These are phyloP conservation scores for Myxozyma geophila DNA, from an alignment of 805 yeast species.

Conservation along the genomic window DNA sequence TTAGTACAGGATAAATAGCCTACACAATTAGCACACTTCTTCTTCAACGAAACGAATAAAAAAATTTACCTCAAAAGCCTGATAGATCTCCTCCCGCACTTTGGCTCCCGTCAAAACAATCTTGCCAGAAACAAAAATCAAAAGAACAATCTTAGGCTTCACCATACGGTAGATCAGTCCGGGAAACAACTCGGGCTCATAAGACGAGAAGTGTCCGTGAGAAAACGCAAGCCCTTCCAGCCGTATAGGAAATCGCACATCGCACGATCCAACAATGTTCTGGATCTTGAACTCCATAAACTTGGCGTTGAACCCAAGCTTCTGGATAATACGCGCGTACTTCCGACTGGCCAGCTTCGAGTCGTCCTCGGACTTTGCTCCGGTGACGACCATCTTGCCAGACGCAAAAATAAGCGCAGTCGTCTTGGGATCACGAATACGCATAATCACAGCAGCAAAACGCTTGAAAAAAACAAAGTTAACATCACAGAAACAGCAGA, in stretches of 20 bases:
- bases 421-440: conserved; percentile 98
- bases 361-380: conserved; percentile 98
- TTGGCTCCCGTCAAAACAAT: conserved; percentile 98
- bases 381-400: conserved; percentile 99
- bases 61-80: conserved; percentile 75
- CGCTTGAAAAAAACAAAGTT: conserved; percentile 50
- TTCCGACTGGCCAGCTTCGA: conserved; percentile 97
- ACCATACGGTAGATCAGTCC: conserved; percentile 99
- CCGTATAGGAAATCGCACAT: conserved; percentile 96
- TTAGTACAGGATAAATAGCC: conserved; percentile 96
- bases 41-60: too few relatives aligned
- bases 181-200: conserved; percentile 97
- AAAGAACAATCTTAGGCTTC: conserved; percentile 93
- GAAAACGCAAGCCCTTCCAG: conserved; percentile 96
- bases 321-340: conserved; percentile 96
- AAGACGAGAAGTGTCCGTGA: conserved; percentile 87
- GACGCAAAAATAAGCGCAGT: conserved; percentile 97
- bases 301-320: conserved; percentile 96
- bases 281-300: conserved; percentile 98
- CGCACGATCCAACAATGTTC: conserved; percentile 98
- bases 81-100: conserved; percentile 97
- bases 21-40: conserved; percentile 13
- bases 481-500: neutral
- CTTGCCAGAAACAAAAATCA: conserved; percentile 95
- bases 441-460: conserved; percentile 99